Base-by-base conservation (phyloP, 257 asterid species). In the Ilex asprella region DNA sequence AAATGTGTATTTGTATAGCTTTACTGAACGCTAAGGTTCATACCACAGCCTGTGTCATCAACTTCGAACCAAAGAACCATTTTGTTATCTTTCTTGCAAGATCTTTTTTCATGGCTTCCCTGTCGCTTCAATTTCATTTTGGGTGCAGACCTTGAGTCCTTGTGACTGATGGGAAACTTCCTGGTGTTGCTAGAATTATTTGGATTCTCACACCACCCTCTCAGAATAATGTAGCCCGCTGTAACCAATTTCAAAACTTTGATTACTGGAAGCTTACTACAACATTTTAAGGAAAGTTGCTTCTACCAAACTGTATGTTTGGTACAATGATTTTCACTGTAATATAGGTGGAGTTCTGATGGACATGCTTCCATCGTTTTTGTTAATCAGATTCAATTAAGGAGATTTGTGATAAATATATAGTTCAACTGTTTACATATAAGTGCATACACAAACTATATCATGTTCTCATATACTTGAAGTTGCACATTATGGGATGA, bases 1-100 rank as follows among this genome's bases (percentile, higher is more conserved):
- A 49, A 7, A 12, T 3, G 10, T n/a, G 14, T 49, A 1, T 49
- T 49, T 49, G 5, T 49, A 4, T 49, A 11, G n/a, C 54, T n/a
- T 30, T 58, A 29, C 39, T 39, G 41, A 67, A 70, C 58, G 57
- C 53, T 43, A 52, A 60, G 39, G 12, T 70, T 69, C 90, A 30
- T 91, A 90, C 97, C 96, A 60, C 95, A 88, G 30, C 98, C 98
- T 60, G 86, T 78, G 75, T 91, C 98, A 49, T 87, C 96, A 58
- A 91, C 95, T 77, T 91, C 96, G 76, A 91, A 91, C 89, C 96
- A 86, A 41, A 91, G 74, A 64, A 75, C 71, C 64, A 81, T 71
- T 78, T 71, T 80, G 78, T 85, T 82, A 14, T 83, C 87, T 63
- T 83, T 84, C 71, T 73, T 78, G 71, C 77, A 64, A 76, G 80